phyloP scores from a whole-genome alignment of 2,329 filamentous ascomycete species.

The Monilinia polystroma region DNA sequence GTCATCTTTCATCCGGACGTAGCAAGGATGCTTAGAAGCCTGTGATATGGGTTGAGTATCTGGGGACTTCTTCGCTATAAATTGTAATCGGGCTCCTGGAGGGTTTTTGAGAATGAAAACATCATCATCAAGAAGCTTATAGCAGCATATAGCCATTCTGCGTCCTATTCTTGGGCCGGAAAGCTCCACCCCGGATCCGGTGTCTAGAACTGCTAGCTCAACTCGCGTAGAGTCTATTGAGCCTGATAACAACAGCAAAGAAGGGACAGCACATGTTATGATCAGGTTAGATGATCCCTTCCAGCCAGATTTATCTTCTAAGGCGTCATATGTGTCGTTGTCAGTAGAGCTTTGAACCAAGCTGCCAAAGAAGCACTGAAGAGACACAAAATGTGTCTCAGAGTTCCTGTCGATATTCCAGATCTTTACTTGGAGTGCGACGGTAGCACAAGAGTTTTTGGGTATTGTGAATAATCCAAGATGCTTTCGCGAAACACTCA shows the following conservation, averaged over 20 bases:
- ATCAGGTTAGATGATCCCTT: constrained; percentile 2
- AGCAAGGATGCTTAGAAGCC: neutral
- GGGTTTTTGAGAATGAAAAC: neutral
- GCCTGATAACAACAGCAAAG: neutral
- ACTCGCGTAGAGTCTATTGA: neutral
- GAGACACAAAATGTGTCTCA: neutral
- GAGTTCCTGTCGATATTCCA: neutral
- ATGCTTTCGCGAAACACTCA: constrained; percentile 19
- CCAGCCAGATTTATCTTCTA: constrained; percentile 6
- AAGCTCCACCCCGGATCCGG: neutral
- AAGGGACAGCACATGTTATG: constrained; percentile 9
- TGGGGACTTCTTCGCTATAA: rapidly evolving
- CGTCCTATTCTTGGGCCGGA: neutral
- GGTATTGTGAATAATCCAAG: constrained; percentile 8
- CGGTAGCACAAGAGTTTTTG: neutral
- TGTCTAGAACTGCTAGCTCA: neutral
- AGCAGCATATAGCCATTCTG: neutral
- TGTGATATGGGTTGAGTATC: neutral
- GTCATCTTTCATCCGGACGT: neutral
- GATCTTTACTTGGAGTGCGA: constrained; percentile 10
- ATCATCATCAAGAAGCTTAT: neutral
- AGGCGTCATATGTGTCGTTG: neutral
- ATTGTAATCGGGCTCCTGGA: neutral
- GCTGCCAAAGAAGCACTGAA: constrained; percentile 16
- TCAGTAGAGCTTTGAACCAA: neutral